A percentile compares a stretch with the other conserved stretches of the same genome.
These are phyloP conservation scores for Candida sphagnicola DNA, from an alignment of 805 yeast species.

Conservation along the genomic window DNA sequence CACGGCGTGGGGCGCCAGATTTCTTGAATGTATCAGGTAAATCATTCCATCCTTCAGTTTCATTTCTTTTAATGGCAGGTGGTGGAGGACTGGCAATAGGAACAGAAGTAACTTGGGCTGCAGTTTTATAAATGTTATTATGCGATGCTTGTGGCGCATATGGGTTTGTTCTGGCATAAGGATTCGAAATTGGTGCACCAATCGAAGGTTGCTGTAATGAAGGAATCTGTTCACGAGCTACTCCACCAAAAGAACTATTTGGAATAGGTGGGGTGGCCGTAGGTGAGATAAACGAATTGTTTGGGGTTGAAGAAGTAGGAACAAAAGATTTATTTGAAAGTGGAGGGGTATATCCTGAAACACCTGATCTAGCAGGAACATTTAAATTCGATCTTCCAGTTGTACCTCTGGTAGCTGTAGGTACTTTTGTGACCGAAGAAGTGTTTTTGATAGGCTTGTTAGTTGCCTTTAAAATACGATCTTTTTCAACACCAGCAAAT, in stretches of 20 bases:
- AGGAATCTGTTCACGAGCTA: slow-evolving; percentile 3
- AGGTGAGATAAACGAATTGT: slow-evolving; percentile 1
- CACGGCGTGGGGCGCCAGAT: slow-evolving; percentile 37
- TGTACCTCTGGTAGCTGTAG: slow-evolving; percentile 5
- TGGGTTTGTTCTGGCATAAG: slow-evolving; percentile 28
- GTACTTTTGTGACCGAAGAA: slow-evolving; percentile 7
- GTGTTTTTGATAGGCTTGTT: slow-evolving; percentile 19
- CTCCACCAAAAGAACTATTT: slow-evolving; percentile 1
- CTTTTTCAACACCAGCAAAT: slow-evolving; percentile 70
- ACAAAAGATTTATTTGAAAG: neutral
- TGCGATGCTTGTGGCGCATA: slow-evolving; percentile 19
- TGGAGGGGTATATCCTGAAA: slow-evolving; percentile 1
- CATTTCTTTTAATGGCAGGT: slow-evolving; percentile 30
- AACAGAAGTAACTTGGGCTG: slow-evolving; percentile 14
- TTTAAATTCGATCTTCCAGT: neutral
- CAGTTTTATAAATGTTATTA: slow-evolving; percentile 18
- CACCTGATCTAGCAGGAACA: neutral
- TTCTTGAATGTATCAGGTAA: slow-evolving; percentile 52
- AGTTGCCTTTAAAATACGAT: slow-evolving; percentile 70
- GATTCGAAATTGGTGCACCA: slow-evolving; percentile 22
- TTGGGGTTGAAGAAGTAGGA: slow-evolving; percentile 1
- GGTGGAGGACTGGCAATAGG: slow-evolving; percentile 16
- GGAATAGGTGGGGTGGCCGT: slow-evolving; percentile 1
- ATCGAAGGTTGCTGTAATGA: slow-evolving; percentile 5
- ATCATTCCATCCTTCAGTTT: slow-evolving; percentile 72